Evolutionary conservation across 1,284 basidiomycete species (phyloP).

Genomic region (Butyriboletus appendiculatus): DNA sequence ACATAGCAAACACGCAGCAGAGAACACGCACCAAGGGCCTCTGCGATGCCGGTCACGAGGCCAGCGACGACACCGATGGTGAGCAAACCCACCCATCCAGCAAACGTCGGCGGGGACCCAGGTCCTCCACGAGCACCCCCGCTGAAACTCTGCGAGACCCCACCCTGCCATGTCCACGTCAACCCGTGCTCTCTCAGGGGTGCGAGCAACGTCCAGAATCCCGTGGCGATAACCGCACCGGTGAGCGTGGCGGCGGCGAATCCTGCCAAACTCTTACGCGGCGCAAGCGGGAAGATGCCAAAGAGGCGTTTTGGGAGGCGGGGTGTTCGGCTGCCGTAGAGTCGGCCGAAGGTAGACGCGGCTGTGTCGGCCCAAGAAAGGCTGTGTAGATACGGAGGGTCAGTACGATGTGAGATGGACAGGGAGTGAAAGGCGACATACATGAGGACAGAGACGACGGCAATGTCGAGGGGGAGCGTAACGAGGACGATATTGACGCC

Average conservation of each 20-base stretch:
- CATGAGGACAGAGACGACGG: conserved; percentile 88
- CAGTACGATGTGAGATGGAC: background rate
- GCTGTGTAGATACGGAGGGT: conserved; percentile 41
- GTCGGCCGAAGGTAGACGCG: conserved; percentile 90
- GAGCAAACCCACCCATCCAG: conserved; percentile 56
- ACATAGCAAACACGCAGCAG: conserved; percentile 1
- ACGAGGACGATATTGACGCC: conserved; percentile 85
- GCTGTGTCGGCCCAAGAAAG: conserved; percentile 98
- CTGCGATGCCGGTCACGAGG: conserved; percentile 78
- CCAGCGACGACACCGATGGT: conserved; percentile 67
- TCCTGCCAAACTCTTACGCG: conserved; percentile 87
- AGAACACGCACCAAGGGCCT: conserved; percentile 72
- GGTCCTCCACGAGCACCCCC: background rate
- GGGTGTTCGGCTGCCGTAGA: conserved; percentile 79
- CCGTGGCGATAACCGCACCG: conserved; percentile 70
- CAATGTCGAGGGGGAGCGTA: conserved; percentile 85
- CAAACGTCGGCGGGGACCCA: conserved; percentile 17
- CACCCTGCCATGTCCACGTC: conserved; percentile 57
- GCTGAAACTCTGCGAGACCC: conserved; percentile 35
- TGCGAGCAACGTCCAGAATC: conserved; percentile 77
- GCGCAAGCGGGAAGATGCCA: conserved; percentile 68
- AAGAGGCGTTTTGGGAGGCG: conserved; percentile 68
- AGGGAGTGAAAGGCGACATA: conserved; percentile 39
- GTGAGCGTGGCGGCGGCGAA: conserved; percentile 83
- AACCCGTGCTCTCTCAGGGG: conserved; percentile 45